These are phyloP conservation scores for Kurtzmaniella fragi DNA, from an alignment of 805 yeast species.

Conservation along the genomic window DNA sequence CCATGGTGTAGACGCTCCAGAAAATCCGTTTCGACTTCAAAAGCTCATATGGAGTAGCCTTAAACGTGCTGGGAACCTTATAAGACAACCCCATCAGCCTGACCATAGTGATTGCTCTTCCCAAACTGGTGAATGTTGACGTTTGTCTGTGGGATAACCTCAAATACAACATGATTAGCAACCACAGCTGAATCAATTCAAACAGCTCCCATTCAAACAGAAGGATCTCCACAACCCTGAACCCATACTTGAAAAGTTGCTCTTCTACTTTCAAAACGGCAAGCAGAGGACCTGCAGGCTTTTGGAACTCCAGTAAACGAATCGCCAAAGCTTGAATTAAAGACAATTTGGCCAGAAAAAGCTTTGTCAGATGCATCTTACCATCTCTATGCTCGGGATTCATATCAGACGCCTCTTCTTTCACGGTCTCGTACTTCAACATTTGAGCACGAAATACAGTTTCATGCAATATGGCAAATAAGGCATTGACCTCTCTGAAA, in stretches of 20 bases:
- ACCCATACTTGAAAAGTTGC: constrained; percentile 27
- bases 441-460: constrained; percentile 49
- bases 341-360: constrained; percentile 49
- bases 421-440: constrained; percentile 20
- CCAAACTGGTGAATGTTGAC: constrained; percentile 27
- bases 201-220: constrained; percentile 40
- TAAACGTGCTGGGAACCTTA: constrained; percentile 11
- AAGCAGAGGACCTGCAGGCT: constrained; percentile 22
- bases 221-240: constrained; percentile 25
- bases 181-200: constrained; percentile 40
- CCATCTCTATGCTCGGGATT: neutral
- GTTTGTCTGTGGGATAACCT: constrained; percentile 36
- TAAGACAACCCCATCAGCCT: constrained; percentile 34
- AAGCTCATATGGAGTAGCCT: constrained; percentile 34
- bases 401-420: neutral
- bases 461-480: constrained; percentile 50
- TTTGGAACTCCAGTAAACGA: constrained; percentile 43
- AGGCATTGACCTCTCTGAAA: constrained; percentile 47
- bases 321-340: constrained; percentile 47
- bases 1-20: constrained; percentile 52
- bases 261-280: constrained; percentile 26
- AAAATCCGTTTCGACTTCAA: constrained; percentile 48
- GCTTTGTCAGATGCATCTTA: constrained; percentile 31
- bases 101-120: constrained; percentile 31
- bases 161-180: constrained; percentile 30